A percentile compares a stretch with the other conserved stretches of the same genome.
Conservation (phyloP, 257 asterid species). For the Jasminum sambac region DNA sequence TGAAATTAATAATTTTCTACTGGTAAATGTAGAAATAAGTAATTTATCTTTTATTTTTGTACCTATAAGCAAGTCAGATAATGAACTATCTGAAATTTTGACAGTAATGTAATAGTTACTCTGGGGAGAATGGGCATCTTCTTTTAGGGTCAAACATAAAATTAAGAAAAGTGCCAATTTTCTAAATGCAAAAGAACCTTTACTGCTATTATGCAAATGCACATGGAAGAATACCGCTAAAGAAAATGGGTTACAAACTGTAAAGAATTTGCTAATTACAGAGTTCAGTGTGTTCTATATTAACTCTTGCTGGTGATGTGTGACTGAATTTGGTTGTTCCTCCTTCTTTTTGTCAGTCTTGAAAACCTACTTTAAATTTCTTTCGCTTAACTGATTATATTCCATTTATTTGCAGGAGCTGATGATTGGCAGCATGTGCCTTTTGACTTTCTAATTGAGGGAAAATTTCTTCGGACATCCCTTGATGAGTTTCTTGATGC, state of each 20-base stretch:
- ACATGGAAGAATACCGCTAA: background rate
- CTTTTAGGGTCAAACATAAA: background rate
- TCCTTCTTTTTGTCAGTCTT: background rate
- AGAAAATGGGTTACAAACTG: background rate
- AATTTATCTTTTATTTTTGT: background rate
- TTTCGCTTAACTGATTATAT: slow-evolving; percentile 2
- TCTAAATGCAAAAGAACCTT: background rate
- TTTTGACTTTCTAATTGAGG: slow-evolving; percentile 85
- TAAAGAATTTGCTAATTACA: background rate
- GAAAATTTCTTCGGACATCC: slow-evolving; percentile 86
- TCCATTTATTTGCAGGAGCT: slow-evolving; percentile 39
- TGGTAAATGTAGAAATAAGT: background rate
- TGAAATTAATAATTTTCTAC: background rate
- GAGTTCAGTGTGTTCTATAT: background rate
- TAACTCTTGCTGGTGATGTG: background rate
- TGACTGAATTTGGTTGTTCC: background rate
- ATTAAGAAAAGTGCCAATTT: background rate
- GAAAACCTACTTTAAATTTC: background rate
- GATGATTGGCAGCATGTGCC: slow-evolving; percentile 73
- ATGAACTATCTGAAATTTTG: background rate
- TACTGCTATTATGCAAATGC: background rate
- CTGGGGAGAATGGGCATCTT: background rate
- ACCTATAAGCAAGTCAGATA: too few relatives aligned
- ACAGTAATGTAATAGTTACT: background rate
- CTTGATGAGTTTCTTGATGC: slow-evolving; percentile 91